Conservation (phyloP, 257 asterid genomes). For the Craterostigma plantagineum region DNA sequence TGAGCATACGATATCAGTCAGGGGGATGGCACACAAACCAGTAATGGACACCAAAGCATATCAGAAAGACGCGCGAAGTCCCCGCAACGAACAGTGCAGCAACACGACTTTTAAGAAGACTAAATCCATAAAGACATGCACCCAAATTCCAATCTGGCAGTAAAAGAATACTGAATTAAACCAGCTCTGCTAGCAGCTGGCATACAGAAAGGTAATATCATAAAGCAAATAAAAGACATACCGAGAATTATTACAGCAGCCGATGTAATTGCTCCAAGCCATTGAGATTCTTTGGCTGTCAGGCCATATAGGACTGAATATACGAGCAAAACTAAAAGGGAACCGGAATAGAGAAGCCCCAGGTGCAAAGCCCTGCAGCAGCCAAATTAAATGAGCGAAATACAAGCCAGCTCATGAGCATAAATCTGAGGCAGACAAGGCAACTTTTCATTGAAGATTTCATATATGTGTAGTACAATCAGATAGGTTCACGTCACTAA, state of each 20-base stretch:
- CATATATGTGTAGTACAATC: neutral
- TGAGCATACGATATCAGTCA: slow-evolving; percentile 1
- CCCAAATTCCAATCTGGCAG: slow-evolving; percentile 95
- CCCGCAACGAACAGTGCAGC: slow-evolving; percentile 91
- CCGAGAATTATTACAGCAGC: slow-evolving; percentile 94
- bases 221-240: slow-evolving; percentile 15
- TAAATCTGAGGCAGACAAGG: neutral
- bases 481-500: neutral
- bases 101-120: slow-evolving; percentile 83
- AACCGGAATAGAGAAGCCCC: slow-evolving; percentile 91
- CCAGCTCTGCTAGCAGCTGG: slow-evolving; percentile 6
- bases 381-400: slow-evolving; percentile 11
- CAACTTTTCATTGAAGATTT: neutral
- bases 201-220: slow-evolving; percentile 7
- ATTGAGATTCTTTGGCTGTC: slow-evolving; percentile 93
- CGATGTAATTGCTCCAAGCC: slow-evolving; percentile 97
- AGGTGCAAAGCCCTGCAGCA: slow-evolving; percentile 83
- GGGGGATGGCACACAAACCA: slow-evolving; percentile 37
- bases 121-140: slow-evolving; percentile 89
- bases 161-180: slow-evolving; percentile 7
- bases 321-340: slow-evolving; percentile 72
- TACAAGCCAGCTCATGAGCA: slow-evolving; percentile 5
- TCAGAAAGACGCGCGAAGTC: slow-evolving; percentile 74
- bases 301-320: slow-evolving; percentile 91
- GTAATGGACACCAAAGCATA: slow-evolving; percentile 95